phyloP scores from a whole-genome alignment of 225 moss, liverwort and hornwort species.

The Polytrichum formosum region DNA sequence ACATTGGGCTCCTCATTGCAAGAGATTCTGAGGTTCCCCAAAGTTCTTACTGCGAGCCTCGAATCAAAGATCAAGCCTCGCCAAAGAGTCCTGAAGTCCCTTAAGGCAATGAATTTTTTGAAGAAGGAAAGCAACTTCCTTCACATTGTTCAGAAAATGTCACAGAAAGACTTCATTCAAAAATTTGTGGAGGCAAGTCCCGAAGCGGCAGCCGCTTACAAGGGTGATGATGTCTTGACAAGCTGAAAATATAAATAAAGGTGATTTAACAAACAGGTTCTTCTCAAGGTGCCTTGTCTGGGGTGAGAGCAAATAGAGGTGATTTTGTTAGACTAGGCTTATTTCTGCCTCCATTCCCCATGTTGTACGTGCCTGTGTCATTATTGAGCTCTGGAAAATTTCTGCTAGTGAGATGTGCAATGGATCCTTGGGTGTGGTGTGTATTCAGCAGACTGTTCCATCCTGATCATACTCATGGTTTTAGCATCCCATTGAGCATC shows the following conservation, averaged over 20 bases:
- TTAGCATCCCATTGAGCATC: no score
- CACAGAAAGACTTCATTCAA: slow-evolving; percentile 47
- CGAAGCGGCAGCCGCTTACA: slow-evolving; percentile 29
- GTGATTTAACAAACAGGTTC: no score
- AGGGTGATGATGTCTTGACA: slow-evolving; percentile 10
- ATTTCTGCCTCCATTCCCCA: no score
- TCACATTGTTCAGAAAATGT: slow-evolving; percentile 42
- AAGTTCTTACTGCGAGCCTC: slow-evolving; percentile 40
- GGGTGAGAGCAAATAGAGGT: no score
- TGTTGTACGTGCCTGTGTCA: no score
- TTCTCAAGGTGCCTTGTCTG: no score
- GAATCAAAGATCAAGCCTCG: slow-evolving; percentile 51
- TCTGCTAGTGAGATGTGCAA: no score
- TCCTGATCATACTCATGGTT: no score
- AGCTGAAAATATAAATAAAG: slow-evolving; percentile 5
- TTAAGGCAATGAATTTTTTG: slow-evolving; percentile 32
- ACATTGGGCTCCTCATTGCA: slow-evolving; percentile 25
- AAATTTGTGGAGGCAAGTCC: slow-evolving; percentile 45
- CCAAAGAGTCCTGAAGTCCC: slow-evolving; percentile 35
- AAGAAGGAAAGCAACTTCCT: slow-evolving; percentile 38
- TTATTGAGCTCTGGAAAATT: no score
- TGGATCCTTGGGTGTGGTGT: no score
- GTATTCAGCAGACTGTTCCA: no score
- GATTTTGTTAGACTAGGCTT: no score
- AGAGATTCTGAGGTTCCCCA: slow-evolving; percentile 39